Percentiles rank a stretch among this genome's conserved stretches.
Conservation (phyloP, 495 filamentous ascomycete genomes). For the Penicillium crystallinum region DNA sequence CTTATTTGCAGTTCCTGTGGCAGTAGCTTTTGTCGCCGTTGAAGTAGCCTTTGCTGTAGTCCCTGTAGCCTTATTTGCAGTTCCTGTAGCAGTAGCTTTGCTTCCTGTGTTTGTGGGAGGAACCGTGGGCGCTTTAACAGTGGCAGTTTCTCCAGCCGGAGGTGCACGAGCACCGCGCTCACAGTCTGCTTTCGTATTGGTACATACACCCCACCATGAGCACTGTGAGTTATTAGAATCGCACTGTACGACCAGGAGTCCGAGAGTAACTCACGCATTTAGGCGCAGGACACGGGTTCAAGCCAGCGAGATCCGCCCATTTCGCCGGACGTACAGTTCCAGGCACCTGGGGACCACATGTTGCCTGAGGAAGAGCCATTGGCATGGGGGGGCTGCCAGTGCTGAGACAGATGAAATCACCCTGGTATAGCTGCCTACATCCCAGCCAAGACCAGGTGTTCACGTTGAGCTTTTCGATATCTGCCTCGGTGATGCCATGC, state of each 20-base stretch:
- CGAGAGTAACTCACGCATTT: slow-evolving; percentile 10
- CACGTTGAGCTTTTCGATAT: slow-evolving; percentile 13
- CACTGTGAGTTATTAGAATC: neutral
- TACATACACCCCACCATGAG: neutral
- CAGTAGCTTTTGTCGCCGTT: neutral
- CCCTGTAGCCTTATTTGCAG: neutral
- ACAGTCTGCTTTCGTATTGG: neutral
- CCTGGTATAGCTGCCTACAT: slow-evolving; percentile 8
- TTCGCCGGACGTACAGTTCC: slow-evolving; percentile 11
- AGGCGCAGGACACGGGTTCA: slow-evolving; percentile 9
- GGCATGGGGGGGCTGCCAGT: slow-evolving; percentile 10
- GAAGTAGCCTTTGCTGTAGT: neutral
- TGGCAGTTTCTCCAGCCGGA: neutral
- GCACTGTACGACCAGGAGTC: neutral
- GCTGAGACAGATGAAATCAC: slow-evolving; percentile 14
- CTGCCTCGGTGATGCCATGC: slow-evolving; percentile 4
- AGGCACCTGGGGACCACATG: slow-evolving; percentile 20
- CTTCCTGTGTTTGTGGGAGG: neutral
- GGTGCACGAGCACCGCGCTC: neutral
- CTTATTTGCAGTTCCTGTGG: neutral
- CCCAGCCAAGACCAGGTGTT: slow-evolving; percentile 13
- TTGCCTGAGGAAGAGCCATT: slow-evolving; percentile 11
- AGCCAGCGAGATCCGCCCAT: slow-evolving; percentile 3
- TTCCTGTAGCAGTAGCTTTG: neutral
- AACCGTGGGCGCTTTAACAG: neutral